Base-by-base conservation (phyloP, 192 early-diverging fungal genomes). In the Umbelopsis isabellina region DNA sequence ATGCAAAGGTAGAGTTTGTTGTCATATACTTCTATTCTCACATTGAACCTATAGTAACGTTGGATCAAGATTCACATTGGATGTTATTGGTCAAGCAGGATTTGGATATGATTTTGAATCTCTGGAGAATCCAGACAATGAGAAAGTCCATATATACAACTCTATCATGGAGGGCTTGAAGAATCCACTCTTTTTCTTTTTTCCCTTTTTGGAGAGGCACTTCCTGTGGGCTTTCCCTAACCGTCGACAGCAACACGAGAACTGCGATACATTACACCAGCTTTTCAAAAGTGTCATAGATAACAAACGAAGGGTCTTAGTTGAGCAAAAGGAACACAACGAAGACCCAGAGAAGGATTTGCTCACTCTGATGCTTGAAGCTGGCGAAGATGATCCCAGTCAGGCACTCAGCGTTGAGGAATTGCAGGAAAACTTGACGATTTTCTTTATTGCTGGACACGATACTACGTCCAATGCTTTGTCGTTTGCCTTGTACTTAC, bases 301-400 rank as follows among this genome's bases (percentile, higher is more conserved):
- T 20, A 67, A 75, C 4, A 79, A 75, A 25, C 70, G 70, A 4
- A 18, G 22, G 4, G 66, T 35, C 2, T 21, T 71, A 16, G 27
- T 4, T 1, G 33, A 20, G 1, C 50, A 37, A 1, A 46, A 48
- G 9, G 66, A 66, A 12, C n/a, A 4, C 13, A 7, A 65, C 6
- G 67, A 46, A 46, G 74, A 79, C 21, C 65, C 45, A 13, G 78
- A 79, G 69, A 75, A 75, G 51, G 78, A 79, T 35, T 27, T 76
- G 35, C 47, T 75, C 15, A 69, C 74, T 0, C 21, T 75, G 66
- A 75, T 75, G 74, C 53, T 75, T 33, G 74, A 75, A 69, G 53
- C 58, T 16, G 47, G 55, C 10, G 55, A 65, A 20, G 68, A 61
- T 10, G 25, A 53, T 10, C 35, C 41, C 20, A 52, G 41, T n/a